These are phyloP conservation scores for Moelleriella libera DNA, from an alignment of 2,329 filamentous ascomycete genomes.

Conservation along the genomic window DNA sequence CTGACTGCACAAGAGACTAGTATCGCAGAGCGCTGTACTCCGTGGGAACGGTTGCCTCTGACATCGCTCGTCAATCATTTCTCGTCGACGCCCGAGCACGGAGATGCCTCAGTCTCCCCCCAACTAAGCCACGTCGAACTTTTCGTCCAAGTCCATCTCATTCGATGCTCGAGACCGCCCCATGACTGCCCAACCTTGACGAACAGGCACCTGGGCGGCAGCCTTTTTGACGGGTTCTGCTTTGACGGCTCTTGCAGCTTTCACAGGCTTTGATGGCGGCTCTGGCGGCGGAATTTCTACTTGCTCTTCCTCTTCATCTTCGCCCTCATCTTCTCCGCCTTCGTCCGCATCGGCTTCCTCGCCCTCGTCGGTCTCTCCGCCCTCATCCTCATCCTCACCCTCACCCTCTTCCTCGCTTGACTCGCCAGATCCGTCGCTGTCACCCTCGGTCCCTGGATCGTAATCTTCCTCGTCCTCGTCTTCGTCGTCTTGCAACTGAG, in stretches of 20 bases:
- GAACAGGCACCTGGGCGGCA: conserved; percentile 8
- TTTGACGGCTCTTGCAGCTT: conserved; percentile 4
- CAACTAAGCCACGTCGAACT: conserved; percentile 17
- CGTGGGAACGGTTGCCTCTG: no score
- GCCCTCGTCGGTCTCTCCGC: conserved; percentile 32
- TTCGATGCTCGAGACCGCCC: conserved; percentile 10
- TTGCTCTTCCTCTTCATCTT: conserved; percentile 9
- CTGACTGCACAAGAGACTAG: no score
- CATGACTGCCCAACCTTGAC: conserved; percentile 17
- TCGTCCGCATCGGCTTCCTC: conserved; percentile 38
- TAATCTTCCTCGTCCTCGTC: conserved; percentile 55
- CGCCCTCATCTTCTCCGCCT: conserved; percentile 14
- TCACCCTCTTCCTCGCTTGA: conserved; percentile 38
- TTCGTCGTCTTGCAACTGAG: conserved; percentile 42
- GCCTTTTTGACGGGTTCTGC: conserved; percentile 2
- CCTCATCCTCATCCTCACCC: conserved; percentile 28
- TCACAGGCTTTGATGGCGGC: conserved; percentile 4
- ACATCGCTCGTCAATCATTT: no score
- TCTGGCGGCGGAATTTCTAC: background rate
- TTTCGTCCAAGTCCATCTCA: conserved; percentile 15
- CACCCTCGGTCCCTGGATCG: conserved; percentile 45
- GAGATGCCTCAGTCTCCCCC: background rate
- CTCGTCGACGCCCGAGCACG: no score
- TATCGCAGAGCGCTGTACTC: no score
- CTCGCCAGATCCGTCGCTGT: conserved; percentile 41